Conservation (phyloP, 177 flowering plant species). For the Telopea speciosissima region DNA sequence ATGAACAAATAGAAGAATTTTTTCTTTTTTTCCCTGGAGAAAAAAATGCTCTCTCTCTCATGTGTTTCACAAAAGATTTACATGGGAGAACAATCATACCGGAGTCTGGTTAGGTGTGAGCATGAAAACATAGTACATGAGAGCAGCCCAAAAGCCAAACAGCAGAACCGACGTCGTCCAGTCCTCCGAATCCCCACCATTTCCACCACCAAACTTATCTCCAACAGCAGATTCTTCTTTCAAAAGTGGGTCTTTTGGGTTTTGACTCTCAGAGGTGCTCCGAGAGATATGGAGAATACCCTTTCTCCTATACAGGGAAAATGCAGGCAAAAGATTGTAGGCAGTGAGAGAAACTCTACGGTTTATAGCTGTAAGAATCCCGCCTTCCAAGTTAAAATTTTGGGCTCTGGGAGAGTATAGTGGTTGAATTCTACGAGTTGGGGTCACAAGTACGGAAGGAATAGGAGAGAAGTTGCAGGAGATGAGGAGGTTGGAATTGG, state of each 20-base stretch:
- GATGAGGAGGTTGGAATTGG: conserved; percentile 33
- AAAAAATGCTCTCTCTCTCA: background rate
- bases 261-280: conserved; percentile 26
- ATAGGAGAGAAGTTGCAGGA: conserved; percentile 39
- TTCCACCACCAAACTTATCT: conserved; percentile 17
- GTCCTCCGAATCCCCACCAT: conserved; percentile 42
- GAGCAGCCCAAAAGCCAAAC: conserved; percentile 60
- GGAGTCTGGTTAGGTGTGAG: conserved; percentile 92
- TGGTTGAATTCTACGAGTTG: background rate
- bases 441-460: conserved; percentile 13
- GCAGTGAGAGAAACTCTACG: conserved; percentile 11
- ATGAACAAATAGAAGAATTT: background rate
- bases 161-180: conserved; percentile 85
- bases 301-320: conserved; percentile 11
- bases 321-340: background rate
- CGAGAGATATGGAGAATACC: conserved; percentile 28
- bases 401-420: conserved; percentile 4
- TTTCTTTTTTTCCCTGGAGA: background rate
- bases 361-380: conserved; percentile 9
- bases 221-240: conserved; percentile 21
- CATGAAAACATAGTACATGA: conserved; percentile 73
- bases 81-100: conserved; percentile 29
- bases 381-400: conserved; percentile 5
- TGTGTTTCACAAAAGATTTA: background rate
- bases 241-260: conserved; percentile 27